Base-by-base conservation (phyloP, 495 filamentous ascomycete species). In the Gamarada debralockiae region DNA sequence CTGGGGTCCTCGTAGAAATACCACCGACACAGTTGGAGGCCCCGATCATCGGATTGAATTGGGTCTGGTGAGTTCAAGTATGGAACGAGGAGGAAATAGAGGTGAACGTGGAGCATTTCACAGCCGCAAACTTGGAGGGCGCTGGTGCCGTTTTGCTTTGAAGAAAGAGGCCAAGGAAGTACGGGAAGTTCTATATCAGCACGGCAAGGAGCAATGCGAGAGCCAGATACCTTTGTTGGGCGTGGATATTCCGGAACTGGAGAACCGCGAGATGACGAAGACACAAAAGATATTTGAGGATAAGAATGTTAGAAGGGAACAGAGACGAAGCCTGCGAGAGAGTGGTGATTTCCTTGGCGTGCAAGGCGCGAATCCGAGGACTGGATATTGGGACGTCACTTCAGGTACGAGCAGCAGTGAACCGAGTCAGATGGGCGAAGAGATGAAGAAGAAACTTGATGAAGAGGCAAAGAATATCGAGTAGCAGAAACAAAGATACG, bases 301-400 rank as follows among this genome's bases (percentile, higher is more conserved):
- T 13, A 60, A 52, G 24, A 60, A 53, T 24, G 8, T 15, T 7
- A 24, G 38, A n/a, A 52, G 53, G 21, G 53, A 56, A 20, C 58
- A 56, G 20, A 55, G 52, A 50, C 44, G 48, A 20, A 57, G 49
- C 36, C 36, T 63, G 24, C 69, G 67, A 36, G 66, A 72, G 48
- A 74, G 73, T 46, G 72, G 74, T 14, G 77, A 80, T 53, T 80
- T 71, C 61, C 66, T 79, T 10, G 76, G 77, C 10, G 73, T 78
- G 12, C 75, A 75, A 53, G 76, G 77, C 17, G 70, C 71, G n/a
- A 78, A 80, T 52, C 76, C 77, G 10, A 62, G 70, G 39, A 79
- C 75, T n/a, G 75, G 77, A 1, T 62, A 67, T 54, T 70, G 66
- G 49, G 69, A 78, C 29, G 23, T 48, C 18, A 72, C 68, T 51